Evolutionary conservation across 75 land plant genomes (phyloP).

Genomic region (Chamaecyparis obtusa): DNA sequence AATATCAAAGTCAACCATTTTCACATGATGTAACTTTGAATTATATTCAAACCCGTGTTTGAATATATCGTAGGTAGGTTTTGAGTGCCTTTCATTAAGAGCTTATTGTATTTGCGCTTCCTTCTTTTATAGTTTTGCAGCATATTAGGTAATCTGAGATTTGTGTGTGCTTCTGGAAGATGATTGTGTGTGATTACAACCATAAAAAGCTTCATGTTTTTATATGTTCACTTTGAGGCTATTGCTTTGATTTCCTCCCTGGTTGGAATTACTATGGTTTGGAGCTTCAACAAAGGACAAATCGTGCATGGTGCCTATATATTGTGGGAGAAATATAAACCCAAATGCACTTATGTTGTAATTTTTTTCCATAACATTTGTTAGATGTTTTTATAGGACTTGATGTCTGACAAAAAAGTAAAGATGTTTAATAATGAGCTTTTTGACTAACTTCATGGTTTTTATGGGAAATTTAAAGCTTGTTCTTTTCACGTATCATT

Average conservation of each 20-base stretch:
- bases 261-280: neutral
- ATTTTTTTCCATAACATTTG: neutral
- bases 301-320: neutral
- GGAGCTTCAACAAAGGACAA: neutral
- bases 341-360: neutral
- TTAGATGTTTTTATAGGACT: neutral
- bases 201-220: neutral
- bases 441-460: neutral
- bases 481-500: neutral
- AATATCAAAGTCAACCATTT: neutral
- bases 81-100: neutral
- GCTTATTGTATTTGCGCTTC: neutral
- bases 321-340: neutral
- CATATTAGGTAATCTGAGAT: neutral
- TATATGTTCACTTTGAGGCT: neutral
- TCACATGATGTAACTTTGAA: neutral
- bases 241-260: neutral
- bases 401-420: neutral
- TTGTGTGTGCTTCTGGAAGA: no score
- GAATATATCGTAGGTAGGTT: neutral
- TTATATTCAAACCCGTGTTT: neutral
- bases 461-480: neutral
- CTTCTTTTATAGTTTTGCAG: neutral
- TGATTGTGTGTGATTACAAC: neutral
- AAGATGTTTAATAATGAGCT: neutral